These are phyloP conservation scores for Thinopyrum elongatum DNA, from an alignment of 176 grass and related monocot species.

Conservation along the genomic window DNA sequence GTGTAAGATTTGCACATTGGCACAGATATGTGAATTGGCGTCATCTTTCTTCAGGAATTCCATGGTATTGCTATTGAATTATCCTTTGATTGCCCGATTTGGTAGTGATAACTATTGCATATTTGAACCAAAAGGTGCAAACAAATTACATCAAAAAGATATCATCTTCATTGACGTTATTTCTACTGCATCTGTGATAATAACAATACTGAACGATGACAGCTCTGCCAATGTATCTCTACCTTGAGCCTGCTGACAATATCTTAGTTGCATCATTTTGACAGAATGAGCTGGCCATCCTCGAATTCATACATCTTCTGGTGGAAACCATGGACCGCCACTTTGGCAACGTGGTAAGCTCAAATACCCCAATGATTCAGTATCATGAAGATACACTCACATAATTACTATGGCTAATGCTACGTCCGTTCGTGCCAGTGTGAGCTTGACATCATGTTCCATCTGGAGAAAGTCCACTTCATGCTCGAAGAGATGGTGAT, in stretches of 20 bases:
- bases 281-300: constrained; percentile 92
- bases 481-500: constrained; percentile 99
- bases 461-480: constrained; percentile 96
- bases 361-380: not conserved
- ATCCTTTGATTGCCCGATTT: not conserved
- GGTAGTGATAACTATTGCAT: not conserved
- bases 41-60: not conserved
- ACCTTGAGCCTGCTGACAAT: not conserved
- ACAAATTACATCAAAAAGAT: not conserved
- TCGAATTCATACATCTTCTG: constrained; percentile 98
- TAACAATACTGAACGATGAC: not conserved
- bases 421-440: constrained; percentile 31
- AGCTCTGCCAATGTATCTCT: not conserved
- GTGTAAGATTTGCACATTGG: not conserved
- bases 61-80: not conserved
- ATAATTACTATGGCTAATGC: not conserved
- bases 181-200: not conserved
- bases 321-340: constrained; percentile 95
- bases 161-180: not conserved
- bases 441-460: constrained; percentile 97
- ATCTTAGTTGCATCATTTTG: not conserved
- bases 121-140: not conserved
- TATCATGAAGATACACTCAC: not conserved
- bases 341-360: constrained; percentile 93
- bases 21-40: not conserved